These are phyloP conservation scores for Colletotrichum incanum DNA, from an alignment of 2,329 filamentous ascomycete species.

Conservation along the genomic window DNA sequence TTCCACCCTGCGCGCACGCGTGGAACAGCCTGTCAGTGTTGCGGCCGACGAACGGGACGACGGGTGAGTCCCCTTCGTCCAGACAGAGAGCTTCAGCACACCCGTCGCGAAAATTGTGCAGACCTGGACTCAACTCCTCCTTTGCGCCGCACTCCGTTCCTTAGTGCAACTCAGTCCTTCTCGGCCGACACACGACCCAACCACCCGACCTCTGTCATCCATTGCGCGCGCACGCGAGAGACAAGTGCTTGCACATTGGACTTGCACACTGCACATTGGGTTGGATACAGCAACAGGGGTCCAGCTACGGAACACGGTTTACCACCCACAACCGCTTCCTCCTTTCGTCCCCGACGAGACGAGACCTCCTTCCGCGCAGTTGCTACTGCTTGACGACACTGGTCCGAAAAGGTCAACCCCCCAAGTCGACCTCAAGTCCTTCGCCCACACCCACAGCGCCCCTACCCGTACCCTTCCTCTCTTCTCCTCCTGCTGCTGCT, in stretches of 20 bases:
- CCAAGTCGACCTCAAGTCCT: slow-evolving; percentile 26
- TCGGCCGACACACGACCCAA: slow-evolving; percentile 36
- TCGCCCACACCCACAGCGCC: slow-evolving; percentile 35
- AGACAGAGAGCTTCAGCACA: slow-evolving; percentile 21
- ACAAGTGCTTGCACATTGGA: slow-evolving; percentile 11
- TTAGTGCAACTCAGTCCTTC: slow-evolving; percentile 21
- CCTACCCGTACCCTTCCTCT: slow-evolving; percentile 41
- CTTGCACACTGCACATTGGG: slow-evolving; percentile 32
- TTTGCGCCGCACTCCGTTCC: slow-evolving; percentile 15
- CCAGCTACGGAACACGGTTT: slow-evolving; percentile 5
- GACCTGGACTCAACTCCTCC: slow-evolving; percentile 8
- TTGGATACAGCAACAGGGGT: slow-evolving; percentile 19
- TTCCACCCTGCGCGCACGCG: slow-evolving; percentile 39
- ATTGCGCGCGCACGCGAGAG: neutral
- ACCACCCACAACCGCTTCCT: slow-evolving; percentile 32
- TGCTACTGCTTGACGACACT: slow-evolving; percentile 32
- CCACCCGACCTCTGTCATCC: slow-evolving; percentile 4
- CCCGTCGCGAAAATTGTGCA: slow-evolving; percentile 33
- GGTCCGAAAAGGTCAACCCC: slow-evolving; percentile 22
- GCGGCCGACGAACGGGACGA: slow-evolving; percentile 23
- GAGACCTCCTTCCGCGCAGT: slow-evolving; percentile 28
- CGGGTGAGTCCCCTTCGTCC: slow-evolving; percentile 24
- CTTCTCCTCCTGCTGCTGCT: slow-evolving; percentile 33
- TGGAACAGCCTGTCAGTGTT: slow-evolving; percentile 39
- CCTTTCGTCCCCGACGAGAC: slow-evolving; percentile 34